Percentiles rank a stretch among this genome's conserved stretches.
Conservation (phyloP, 2,329 filamentous ascomycete species). For the Alternaria arbusti region DNA sequence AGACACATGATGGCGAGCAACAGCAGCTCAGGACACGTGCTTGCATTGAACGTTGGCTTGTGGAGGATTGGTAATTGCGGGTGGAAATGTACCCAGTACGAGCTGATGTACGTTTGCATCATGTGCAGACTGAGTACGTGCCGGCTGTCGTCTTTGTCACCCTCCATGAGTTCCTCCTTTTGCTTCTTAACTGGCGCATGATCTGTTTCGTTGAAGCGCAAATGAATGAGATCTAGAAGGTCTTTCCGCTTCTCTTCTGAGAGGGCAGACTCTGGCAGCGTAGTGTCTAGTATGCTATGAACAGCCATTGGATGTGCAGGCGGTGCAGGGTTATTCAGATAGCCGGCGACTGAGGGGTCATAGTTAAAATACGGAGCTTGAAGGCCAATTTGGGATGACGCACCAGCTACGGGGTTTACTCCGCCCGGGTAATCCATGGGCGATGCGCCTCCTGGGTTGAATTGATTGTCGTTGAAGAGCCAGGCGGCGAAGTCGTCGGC, state of each 20-base stretch:
- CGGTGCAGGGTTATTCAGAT: slow-evolving; percentile 57
- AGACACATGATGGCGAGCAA: slow-evolving; percentile 90
- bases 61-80: slow-evolving; percentile 94
- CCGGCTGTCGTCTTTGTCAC: slow-evolving; percentile 69
- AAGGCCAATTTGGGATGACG: slow-evolving; percentile 49
- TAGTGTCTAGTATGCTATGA: slow-evolving; percentile 81
- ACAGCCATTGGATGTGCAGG: slow-evolving; percentile 88
- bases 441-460: slow-evolving; percentile 47
- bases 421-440: slow-evolving; percentile 46
- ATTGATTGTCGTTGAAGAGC: slow-evolving; percentile 74
- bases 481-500: slow-evolving; percentile 87
- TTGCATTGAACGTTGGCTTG: slow-evolving; percentile 89
- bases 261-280: slow-evolving; percentile 77
- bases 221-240: slow-evolving; percentile 79
- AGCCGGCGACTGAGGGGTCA: slow-evolving; percentile 56
- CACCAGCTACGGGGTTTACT: slow-evolving; percentile 48
- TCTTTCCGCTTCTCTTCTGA: slow-evolving; percentile 88
- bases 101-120: slow-evolving; percentile 89
- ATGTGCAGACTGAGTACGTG: slow-evolving; percentile 82
- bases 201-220: slow-evolving; percentile 81
- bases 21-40: slow-evolving; percentile 83
- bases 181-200: slow-evolving; percentile 75
- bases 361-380: slow-evolving; percentile 60
- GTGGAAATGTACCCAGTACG: slow-evolving; percentile 95
- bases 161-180: slow-evolving; percentile 79